Evolutionary conservation across 225 moss, liverwort and hornwort species (phyloP).

Genomic region (Thuidium tamariscinum): DNA sequence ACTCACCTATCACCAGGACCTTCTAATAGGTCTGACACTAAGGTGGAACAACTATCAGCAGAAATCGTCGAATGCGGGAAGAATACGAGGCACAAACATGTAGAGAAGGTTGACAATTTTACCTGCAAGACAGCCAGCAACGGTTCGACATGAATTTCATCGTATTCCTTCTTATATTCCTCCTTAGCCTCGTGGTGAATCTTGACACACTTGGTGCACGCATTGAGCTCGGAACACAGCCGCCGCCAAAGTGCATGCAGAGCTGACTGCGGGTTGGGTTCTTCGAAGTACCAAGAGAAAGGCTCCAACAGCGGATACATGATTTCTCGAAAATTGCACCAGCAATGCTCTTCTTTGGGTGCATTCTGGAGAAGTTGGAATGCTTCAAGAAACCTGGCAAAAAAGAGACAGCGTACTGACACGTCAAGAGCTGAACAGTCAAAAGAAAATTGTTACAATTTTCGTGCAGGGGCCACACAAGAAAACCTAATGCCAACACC

Average conservation of each 20-base stretch:
- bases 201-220: constrained; percentile 72
- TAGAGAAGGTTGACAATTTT: not conserved
- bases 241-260: constrained; percentile 77
- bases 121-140: constrained; percentile 61
- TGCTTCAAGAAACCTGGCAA: constrained; percentile 54
- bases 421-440: not conserved
- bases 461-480: not conserved
- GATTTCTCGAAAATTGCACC: constrained; percentile 71
- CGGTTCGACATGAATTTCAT: constrained; percentile 68
- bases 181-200: constrained; percentile 83
- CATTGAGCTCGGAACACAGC: constrained; percentile 65
- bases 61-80: not conserved
- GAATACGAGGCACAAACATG: not conserved
- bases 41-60: not conserved
- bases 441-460: not conserved
- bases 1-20: not conserved
- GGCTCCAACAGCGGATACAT: constrained; percentile 89
- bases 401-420: not conserved
- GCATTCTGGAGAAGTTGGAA: constrained; percentile 68
- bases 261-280: constrained; percentile 33
- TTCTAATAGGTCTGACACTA: not conserved
- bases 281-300: constrained; percentile 52
- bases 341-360: constrained; percentile 69
- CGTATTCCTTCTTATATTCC: constrained; percentile 55
- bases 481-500: not conserved